phyloP scores from a whole-genome alignment of 306 rosid genomes.

The Oxytropis ochrocephala region DNA sequence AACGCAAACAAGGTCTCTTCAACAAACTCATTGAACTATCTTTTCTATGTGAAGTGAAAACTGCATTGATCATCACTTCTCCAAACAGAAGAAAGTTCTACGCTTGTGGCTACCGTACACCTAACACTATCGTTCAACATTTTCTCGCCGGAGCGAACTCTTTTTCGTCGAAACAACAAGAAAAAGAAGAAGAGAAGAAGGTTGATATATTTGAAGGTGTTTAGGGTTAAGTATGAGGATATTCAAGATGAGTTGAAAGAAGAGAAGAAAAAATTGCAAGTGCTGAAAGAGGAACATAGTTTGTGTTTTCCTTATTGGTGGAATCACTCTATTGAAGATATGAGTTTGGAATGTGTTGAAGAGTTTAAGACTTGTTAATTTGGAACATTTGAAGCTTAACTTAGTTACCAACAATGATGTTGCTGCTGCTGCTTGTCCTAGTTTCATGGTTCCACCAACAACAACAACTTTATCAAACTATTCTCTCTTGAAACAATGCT shows the following conservation, averaged over 20 bases:
- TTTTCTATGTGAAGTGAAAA: slow-evolving; percentile 37
- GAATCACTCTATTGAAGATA: neutral
- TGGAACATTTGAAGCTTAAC: slow-evolving; percentile 4
- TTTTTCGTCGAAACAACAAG: no score
- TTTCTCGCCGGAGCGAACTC: neutral
- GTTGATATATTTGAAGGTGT: neutral
- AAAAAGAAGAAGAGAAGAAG: neutral
- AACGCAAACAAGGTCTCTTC: slow-evolving; percentile 55
- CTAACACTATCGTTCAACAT: neutral
- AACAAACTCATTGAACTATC: slow-evolving; percentile 60
- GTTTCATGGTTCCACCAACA: no score
- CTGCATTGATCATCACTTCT: slow-evolving; percentile 40
- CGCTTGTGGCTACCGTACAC: slow-evolving; percentile 42
- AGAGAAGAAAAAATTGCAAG: neutral
- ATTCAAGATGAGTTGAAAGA: neutral
- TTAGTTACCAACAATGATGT: neutral
- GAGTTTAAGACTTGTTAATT: neutral
- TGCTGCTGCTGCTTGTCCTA: neutral
- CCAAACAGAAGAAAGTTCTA: slow-evolving; percentile 42
- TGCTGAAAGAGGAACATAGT: neutral
- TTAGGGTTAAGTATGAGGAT: neutral
- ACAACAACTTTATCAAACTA: no score
- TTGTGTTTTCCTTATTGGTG: neutral
- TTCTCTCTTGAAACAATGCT: no score
- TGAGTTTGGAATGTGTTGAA: slow-evolving; percentile 21